Percentiles rank a stretch among this genome's conserved stretches.
Evolutionary conservation across 768 basidiomycete species (phyloP).

Genomic region (Auriscalpium microsporum): DNA sequence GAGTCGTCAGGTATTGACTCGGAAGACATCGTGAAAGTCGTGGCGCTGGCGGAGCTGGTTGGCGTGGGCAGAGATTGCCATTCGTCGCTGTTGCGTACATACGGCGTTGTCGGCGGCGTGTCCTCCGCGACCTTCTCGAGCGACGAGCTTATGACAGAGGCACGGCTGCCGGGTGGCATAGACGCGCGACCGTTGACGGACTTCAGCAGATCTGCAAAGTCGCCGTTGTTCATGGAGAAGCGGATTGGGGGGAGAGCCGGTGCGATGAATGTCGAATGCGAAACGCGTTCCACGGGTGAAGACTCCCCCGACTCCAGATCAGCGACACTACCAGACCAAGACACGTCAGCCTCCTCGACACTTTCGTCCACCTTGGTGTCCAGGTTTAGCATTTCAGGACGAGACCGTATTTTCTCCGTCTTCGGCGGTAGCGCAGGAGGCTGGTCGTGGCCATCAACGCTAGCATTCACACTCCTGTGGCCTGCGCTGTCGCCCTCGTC

Average conservation of each 20-base stretch:
- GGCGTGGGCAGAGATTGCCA: neutral
- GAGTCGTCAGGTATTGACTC: slow-evolving; percentile 12
- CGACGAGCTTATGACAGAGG: slow-evolving; percentile 33
- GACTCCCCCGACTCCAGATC: slow-evolving; percentile 34
- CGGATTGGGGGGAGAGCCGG: slow-evolving; percentile 86
- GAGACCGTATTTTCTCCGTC: slow-evolving; percentile 1
- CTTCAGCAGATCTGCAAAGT: slow-evolving; percentile 69
- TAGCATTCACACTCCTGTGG: slow-evolving; percentile 6
- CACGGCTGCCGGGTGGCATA: slow-evolving; percentile 34
- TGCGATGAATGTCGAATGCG: slow-evolving; percentile 71
- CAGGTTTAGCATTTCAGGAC: slow-evolving; percentile 26
- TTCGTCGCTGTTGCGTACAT: neutral
- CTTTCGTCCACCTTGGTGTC: slow-evolving; percentile 2
- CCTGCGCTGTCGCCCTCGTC: slow-evolving; percentile 45
- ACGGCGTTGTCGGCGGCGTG: neutral
- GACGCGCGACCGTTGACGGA: slow-evolving; percentile 38
- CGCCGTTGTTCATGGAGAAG: slow-evolving; percentile 77
- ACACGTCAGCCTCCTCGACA: slow-evolving; percentile 31
- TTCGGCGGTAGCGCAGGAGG: slow-evolving; percentile 1
- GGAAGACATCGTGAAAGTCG: slow-evolving; percentile 13
- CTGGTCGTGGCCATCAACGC: neutral
- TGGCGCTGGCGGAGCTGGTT: slow-evolving; percentile 19
- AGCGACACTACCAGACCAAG: slow-evolving; percentile 18
- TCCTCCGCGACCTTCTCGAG: slow-evolving; percentile 6
- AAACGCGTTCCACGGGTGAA: slow-evolving; percentile 56